A percentile compares a stretch with the other conserved stretches of the same genome.
Evolutionary conservation across 768 basidiomycete species (phyloP).

Genomic region (Leccinum disarticulatum): DNA sequence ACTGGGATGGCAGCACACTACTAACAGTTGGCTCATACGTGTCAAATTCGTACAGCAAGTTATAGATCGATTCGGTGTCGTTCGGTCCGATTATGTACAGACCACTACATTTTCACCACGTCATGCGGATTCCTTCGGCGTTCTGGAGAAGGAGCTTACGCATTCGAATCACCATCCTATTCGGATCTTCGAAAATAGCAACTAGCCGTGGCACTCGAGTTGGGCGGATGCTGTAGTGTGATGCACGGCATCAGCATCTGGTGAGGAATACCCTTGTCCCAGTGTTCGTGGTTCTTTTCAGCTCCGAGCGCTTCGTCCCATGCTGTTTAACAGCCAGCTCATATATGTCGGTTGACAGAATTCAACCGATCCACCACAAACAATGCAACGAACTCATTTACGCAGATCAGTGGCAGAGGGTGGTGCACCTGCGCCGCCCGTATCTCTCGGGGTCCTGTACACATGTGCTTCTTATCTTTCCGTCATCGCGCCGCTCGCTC

Average conservation of each 20-base stretch:
- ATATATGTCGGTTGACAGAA: not conserved
- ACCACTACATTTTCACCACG: not conserved
- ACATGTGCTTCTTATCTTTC: slow-evolving; percentile 20
- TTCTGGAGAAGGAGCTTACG: not conserved
- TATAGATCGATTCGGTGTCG: not conserved
- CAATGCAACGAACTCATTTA: not conserved
- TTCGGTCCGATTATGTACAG: slow-evolving; percentile 6
- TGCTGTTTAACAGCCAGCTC: slow-evolving; percentile 4
- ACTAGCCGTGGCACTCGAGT: not conserved
- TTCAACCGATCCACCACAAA: not conserved
- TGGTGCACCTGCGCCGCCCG: slow-evolving; percentile 3
- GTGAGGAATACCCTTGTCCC: slow-evolving; percentile 6
- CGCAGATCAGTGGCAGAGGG: slow-evolving; percentile 17
- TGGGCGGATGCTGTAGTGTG: not conserved
- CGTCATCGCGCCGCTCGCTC: not conserved
- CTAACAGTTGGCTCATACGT: not conserved
- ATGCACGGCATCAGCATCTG: not conserved
- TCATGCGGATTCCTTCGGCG: not conserved
- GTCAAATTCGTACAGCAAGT: slow-evolving; percentile 15
- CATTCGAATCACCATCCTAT: not conserved
- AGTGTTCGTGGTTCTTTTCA: not conserved
- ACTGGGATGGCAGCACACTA: slow-evolving; percentile 2
- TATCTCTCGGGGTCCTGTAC: slow-evolving; percentile 18
- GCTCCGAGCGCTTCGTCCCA: not conserved
- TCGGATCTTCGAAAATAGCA: slow-evolving; percentile 1